phyloP scores from a whole-genome alignment of 2,329 filamentous ascomycete species.

The Fusarium vanettenii region DNA sequence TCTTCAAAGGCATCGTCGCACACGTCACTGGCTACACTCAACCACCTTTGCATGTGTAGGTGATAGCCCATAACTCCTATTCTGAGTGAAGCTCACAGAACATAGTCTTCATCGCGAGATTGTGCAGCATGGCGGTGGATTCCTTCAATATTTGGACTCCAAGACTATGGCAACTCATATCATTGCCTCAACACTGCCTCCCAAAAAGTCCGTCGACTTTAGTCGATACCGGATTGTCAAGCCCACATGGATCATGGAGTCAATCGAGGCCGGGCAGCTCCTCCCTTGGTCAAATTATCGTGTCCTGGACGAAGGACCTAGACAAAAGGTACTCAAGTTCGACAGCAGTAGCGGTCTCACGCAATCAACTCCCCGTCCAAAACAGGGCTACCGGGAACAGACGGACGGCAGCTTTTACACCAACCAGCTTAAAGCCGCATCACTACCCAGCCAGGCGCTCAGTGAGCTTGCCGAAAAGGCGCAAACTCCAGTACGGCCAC shows the following conservation, averaged over 20 bases:
- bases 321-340: conserved; percentile 80
- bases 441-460: conserved; percentile 42
- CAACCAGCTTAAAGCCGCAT: conserved; percentile 68
- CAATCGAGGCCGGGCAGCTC: conserved; percentile 81
- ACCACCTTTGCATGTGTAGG: conserved; percentile 82
- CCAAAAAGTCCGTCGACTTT: conserved; percentile 93
- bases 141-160: conserved; percentile 92
- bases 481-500: conserved; percentile 32
- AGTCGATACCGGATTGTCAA: conserved; percentile 90
- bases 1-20: conserved; percentile 91
- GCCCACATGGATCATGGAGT: conserved; percentile 94
- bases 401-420: conserved; percentile 87
- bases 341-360: conserved; percentile 73
- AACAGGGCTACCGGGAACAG: conserved; percentile 81
- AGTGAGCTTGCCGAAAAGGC: conserved; percentile 45
- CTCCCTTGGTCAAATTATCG: conserved; percentile 89
- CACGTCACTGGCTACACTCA: conserved; percentile 98
- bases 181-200: conserved; percentile 88
- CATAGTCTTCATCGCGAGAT: conserved; percentile 80
- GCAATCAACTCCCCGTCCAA: conserved; percentile 68
- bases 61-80: background rate
- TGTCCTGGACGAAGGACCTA: conserved; percentile 84
- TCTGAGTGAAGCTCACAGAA: conserved; percentile 21
- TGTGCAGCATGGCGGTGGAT: conserved; percentile 92
- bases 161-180: conserved; percentile 98